Conservation (phyloP, 192 early-diverging fungal genomes). For the Ramicandelaber brevisporus region DNA sequence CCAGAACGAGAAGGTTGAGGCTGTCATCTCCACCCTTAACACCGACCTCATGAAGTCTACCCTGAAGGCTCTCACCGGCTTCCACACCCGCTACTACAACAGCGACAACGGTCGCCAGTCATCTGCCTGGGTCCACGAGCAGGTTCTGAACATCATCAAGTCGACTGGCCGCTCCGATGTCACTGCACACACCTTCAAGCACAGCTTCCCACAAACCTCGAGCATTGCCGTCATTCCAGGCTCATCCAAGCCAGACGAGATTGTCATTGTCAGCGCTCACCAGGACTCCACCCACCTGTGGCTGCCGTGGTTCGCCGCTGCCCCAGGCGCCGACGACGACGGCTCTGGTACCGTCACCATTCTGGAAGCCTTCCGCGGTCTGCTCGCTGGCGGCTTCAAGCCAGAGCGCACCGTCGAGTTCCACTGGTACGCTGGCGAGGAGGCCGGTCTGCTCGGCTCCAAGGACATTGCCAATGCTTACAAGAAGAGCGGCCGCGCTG, state of each 20-base stretch:
- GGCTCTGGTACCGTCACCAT: conserved; percentile 81
- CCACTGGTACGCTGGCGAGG: conserved; percentile 87
- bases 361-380: conserved; percentile 56
- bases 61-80: conserved; percentile 49
- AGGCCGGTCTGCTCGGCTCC: conserved; percentile 70
- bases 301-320: conserved; percentile 46
- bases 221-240: conserved; percentile 64
- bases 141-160: conserved; percentile 20
- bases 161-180: conserved; percentile 14
- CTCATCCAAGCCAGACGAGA: conserved; percentile 16
- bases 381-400: conserved; percentile 35
- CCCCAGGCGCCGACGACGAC: conserved; percentile 70
- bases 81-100: conserved; percentile 81
- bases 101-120: conserved; percentile 34
- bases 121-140: conserved; percentile 35
- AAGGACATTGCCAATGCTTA: conserved; percentile 59
- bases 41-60: conserved; percentile 36
- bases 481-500: conserved; percentile 19
- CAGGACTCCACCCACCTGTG: conserved; percentile 74
- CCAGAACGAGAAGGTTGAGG: conserved; percentile 29
- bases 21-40: conserved; percentile 30
- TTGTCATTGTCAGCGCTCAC: conserved; percentile 70
- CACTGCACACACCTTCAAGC: conserved; percentile 46
- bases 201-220: conserved; percentile 62
- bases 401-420: conserved; percentile 72